Percentiles rank a stretch among this genome's conserved stretches.
phyloP scores from a whole-genome alignment of 495 filamentous ascomycete species.

The Lophiostoma macrostomum region DNA sequence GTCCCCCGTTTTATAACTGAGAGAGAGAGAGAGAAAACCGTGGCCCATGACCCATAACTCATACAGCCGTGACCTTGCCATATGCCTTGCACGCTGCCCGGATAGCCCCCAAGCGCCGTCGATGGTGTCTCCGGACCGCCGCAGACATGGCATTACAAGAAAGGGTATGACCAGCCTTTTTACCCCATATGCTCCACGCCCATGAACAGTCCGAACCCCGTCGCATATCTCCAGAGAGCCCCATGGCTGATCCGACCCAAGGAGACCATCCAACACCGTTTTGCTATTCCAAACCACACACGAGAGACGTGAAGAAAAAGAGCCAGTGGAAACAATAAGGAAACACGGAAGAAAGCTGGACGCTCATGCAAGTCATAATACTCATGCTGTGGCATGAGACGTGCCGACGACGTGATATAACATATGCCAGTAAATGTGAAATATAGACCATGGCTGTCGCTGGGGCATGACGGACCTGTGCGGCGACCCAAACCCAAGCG shows the following conservation, averaged over 20 bases:
- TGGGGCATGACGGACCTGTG: no score
- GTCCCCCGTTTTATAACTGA: neutral
- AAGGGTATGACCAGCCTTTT: constrained; percentile 24
- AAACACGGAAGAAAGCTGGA: constrained; percentile 7
- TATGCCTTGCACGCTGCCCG: neutral
- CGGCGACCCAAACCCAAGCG: no score
- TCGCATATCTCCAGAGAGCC: constrained; percentile 23
- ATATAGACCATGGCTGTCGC: neutral
- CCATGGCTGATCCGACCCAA: constrained; percentile 9
- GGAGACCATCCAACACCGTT: constrained; percentile 25
- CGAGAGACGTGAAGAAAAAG: constrained; percentile 12
- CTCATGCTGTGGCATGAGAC: constrained; percentile 17
- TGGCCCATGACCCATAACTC: constrained; percentile 21
- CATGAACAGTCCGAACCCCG: constrained; percentile 19
- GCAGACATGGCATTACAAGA: constrained; percentile 15
- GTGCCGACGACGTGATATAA: constrained; percentile 1
- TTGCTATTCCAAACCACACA: constrained; percentile 11
- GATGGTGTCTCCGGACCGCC: no score
- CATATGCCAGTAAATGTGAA: constrained; percentile 2
- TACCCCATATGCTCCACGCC: constrained; percentile 31
- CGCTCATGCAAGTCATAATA: constrained; percentile 28
- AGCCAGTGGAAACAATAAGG: constrained; percentile 9
- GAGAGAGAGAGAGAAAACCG: constrained; percentile 10
- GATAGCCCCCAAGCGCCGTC: neutral
- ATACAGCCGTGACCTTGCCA: constrained; percentile 15